Evolutionary conservation across 805 yeast genomes (phyloP).

Genomic region (Wickerhamomyces queroliae): DNA sequence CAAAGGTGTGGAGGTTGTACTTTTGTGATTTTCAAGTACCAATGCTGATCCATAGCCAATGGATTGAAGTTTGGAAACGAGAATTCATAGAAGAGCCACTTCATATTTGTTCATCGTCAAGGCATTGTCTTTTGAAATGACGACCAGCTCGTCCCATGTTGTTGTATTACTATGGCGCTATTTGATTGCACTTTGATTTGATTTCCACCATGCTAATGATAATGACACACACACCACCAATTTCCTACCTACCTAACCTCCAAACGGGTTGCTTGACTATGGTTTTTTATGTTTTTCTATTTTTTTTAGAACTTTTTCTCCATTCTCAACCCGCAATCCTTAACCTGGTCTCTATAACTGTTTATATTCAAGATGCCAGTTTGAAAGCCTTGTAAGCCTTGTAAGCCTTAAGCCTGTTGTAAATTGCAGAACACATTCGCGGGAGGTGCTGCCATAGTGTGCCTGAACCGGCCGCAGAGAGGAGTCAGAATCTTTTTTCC

Average conservation of each 20-base stretch:
- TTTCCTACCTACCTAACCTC: too few species aligned
- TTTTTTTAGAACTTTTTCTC: too few species aligned
- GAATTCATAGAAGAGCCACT: background rate
- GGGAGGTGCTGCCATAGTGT: background rate
- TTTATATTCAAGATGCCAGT: too few species aligned
- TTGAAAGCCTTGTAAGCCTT: too few species aligned
- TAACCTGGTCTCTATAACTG: background rate
- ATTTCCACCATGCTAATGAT: background rate
- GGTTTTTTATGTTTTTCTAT: background rate
- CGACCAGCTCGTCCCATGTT: too few species aligned
- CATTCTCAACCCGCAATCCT: background rate
- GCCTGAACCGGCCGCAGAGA: background rate
- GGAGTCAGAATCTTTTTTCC: background rate
- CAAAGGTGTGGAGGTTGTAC: too few species aligned
- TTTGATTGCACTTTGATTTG: background rate
- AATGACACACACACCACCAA: background rate
- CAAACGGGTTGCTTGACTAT: background rate
- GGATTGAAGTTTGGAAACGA: background rate
- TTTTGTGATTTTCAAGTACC: background rate
- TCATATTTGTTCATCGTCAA: background rate
- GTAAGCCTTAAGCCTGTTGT: too few species aligned
- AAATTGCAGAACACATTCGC: background rate
- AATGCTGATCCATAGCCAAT: background rate
- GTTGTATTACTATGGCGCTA: background rate
- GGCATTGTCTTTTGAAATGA: too few species aligned